Evolutionary conservation across 23 red algal species (phyloP), one percentile per base, ranked within the genome.

Genomic region (Agarophyton chilense): DNA sequence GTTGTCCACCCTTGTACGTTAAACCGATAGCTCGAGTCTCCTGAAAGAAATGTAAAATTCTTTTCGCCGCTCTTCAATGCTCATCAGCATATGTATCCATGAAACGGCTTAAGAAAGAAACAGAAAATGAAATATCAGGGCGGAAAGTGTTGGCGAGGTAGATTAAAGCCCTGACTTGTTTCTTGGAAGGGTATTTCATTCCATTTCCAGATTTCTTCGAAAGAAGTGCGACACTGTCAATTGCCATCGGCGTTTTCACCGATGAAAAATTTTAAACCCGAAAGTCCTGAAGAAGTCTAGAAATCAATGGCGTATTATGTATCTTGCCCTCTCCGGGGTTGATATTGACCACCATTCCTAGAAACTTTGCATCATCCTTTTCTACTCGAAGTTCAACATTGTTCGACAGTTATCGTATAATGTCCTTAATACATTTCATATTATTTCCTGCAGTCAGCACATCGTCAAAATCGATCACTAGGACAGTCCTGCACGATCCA

Each of bases 121-220:
- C 66, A 8, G 88, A 45, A 82, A 79, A 92, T 13, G 71, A 21
- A 57, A 92, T 92, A 53, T 83, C 75, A 12, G 88, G 88, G 34
- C 76, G 51, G 2, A 1, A 54, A 35, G 75, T 92, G 53, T 70
- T 92, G 0, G 54, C 34, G 29, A 92, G 43, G 61, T 92, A 68
- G 9, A 92, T 52, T 12, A 92, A 45, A 7, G 61, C 28, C 12
- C 77, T 45, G 12, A 81, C 57, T 6, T 77, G 34, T 70, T 88
- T 34, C 25, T 62, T 72, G 77, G 31, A 74, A 1, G 44, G 74
- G 26, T 43, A 3, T 7, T 6, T 33, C 1, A 18, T 17, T 44
- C 13, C 45, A 25, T 55, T 42, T 22, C 26, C 24, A 19, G 22
- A 60, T 35, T 26, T 5, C 21, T 19, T 25, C 58, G 40, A 68